These are phyloP conservation scores for Fusarium odoratissimum DNA, from an alignment of 2,329 filamentous ascomycete species.

Conservation along the genomic window DNA sequence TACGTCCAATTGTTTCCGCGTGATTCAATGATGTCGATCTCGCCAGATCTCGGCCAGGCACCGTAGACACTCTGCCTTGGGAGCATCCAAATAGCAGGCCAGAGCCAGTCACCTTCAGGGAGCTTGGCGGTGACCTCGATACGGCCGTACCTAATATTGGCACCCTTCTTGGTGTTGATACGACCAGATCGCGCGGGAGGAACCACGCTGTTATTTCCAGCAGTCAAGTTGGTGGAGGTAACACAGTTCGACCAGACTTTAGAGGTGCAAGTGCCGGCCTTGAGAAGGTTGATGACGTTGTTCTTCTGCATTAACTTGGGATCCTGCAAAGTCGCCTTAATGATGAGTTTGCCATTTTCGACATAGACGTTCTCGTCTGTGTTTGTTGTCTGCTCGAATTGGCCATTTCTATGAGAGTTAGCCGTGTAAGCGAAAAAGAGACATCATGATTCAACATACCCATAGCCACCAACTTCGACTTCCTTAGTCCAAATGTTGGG, in stretches of 20 bases:
- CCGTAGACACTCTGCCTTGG: conserved; percentile 79
- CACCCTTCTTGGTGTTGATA: conserved; percentile 78
- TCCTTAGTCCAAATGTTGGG: conserved; percentile 77
- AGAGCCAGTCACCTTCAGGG: conserved; percentile 85
- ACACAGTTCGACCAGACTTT: conserved; percentile 68
- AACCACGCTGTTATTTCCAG: conserved; percentile 77
- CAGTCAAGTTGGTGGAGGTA: conserved; percentile 76
- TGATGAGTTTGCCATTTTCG: conserved; percentile 74
- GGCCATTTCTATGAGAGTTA: conserved; percentile 70
- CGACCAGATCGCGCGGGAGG: conserved; percentile 83
- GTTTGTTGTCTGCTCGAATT: conserved; percentile 82
- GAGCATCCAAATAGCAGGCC: conserved; percentile 94
- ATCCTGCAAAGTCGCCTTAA: conserved; percentile 84
- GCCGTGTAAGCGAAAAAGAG: not conserved
- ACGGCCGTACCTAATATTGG: conserved; percentile 81
- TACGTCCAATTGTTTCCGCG: conserved; percentile 87
- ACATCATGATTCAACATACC: conserved; percentile 62
- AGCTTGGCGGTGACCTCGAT: conserved; percentile 83
- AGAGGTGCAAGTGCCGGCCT: conserved; percentile 76
- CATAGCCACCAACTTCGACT: conserved; percentile 79
- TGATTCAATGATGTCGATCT: conserved; percentile 85
- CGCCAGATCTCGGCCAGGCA: conserved; percentile 80
- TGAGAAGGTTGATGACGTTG: conserved; percentile 74
- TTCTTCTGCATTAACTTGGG: conserved; percentile 72
- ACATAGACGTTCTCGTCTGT: conserved; percentile 80